A percentile compares a stretch with the other conserved stretches of the same genome.
Evolutionary conservation across 139 green algal genomes (phyloP).

Genomic region (Closterium sp.): DNA sequence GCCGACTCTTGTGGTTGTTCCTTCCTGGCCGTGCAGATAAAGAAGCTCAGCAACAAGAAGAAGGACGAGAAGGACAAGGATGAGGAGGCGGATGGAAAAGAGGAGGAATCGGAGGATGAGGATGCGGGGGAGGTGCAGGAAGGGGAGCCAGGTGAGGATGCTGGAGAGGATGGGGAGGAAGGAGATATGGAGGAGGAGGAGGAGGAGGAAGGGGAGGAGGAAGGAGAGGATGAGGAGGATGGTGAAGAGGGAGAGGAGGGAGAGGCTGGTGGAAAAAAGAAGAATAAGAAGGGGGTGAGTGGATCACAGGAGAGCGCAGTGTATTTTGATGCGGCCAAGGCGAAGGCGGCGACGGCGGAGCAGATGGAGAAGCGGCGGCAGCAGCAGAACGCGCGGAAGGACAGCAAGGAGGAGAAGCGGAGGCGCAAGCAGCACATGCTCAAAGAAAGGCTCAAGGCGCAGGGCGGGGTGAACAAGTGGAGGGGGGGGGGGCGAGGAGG

Average conservation of each 20-base stretch:
- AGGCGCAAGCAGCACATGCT: background rate
- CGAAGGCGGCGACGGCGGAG: background rate
- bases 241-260: background rate
- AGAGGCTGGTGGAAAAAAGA: background rate
- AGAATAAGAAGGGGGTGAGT: background rate
- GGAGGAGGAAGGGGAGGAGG: background rate
- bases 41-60: background rate
- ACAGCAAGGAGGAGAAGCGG: background rate
- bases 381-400: background rate
- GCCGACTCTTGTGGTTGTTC: too few species aligned
- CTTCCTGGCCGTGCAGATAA: background rate
- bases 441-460: background rate
- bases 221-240: background rate
- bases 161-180: background rate
- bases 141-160: too few species aligned
- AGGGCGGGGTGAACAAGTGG: background rate
- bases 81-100: background rate
- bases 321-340: background rate
- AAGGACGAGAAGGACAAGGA: slow-evolving; percentile 1
- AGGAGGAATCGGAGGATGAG: background rate
- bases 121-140: background rate
- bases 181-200: background rate
- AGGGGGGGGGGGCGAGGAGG: background rate
- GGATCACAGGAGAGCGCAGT: background rate
- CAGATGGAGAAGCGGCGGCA: background rate